Base-by-base conservation (phyloP, 2,329 filamentous ascomycete genomes). In the Botrytis aclada region DNA sequence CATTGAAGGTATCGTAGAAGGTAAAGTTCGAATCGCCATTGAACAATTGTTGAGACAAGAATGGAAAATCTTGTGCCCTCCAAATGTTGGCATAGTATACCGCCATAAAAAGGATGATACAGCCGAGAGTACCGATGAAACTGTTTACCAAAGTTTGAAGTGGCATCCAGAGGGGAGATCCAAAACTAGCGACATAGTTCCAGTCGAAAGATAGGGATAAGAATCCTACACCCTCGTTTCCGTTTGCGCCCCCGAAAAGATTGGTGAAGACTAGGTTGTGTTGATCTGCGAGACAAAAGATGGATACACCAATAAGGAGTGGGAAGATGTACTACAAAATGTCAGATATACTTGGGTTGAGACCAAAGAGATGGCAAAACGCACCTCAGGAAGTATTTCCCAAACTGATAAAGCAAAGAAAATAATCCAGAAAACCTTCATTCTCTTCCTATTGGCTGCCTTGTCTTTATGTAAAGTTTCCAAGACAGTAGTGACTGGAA, bases 241-340 rank as follows among this genome's bases (percentile, higher is more conserved):
- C 83, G 56, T 80, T 81, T 3, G 84, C 80, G n/a, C 85, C 85
- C 6, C 85, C 85, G 74, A 87, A 86, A n/a, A 86, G 77, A 58
- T 84, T 84, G 32, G 84, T 85, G 67, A 86, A 84, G 9, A 84
- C 77, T 1, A 82, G 74, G 70, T 78, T 85, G 56, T 83, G 78
- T 51, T 82, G 81, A 20, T 84, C 82, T 0, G 84, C 83, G 7
- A 86, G 81, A 74, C 85, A 87, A 69, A 86, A 84, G 39, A 87
- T 79, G 12, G 78, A 81, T 25, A 84, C 75, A 29, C 82, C 83
- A 16, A 92, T 93, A 18, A 91, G 85, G n/a, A 74, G 54, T 14
- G 74, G 74, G 39, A 74, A 73, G 9, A 74, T 74, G 37, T 74
- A 74, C 72, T 73, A 25, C 1, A 18, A 6, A 10, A 37, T 65